Evolutionary conservation across 2,329 filamentous ascomycete species (phyloP), one percentile per base, ranked within the genome.

Genomic region (Phialophora tarda): DNA sequence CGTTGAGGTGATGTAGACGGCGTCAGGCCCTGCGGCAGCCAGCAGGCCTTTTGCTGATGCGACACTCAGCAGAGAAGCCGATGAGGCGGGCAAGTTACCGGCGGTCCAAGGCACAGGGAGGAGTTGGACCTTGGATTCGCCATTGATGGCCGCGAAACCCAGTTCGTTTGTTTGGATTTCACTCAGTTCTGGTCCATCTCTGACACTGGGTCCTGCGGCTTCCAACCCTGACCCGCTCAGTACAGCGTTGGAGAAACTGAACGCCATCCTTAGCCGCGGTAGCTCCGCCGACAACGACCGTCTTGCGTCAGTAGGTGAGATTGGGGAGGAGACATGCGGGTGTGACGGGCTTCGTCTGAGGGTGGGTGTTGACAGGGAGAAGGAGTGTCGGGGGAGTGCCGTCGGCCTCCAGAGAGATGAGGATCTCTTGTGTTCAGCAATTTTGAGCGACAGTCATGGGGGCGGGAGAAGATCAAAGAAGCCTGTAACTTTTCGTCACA

Each of bases 121-220:
- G 26, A 91, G 82, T 76, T 89, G 91, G 72, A 98, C 80, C 79
- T 94, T 97, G 48, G 68, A 62, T 54, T 71, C 69, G 74, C 91
- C 89, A 63, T 89, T 88, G 53, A 96, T 81, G 59, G 91, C 87
- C 71, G 90, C 86, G 79, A 99, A 98, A 4, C 92, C 92, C 57
- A 99, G 82, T 71, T 86, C 91, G 84, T 97, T 92, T 71, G 93
- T 94, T 77, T 89, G 87, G 72, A 97, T 90, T 71, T 93, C 89
- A 71, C 88, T 84, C 62, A 97, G 83, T 74, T 92, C 88, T 58
- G 86, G 83, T 50, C 90, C 91, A 69, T 79, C 76, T 75, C 63
- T 57, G 12, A 69, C 66, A 23, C 85, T 82, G 59, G 78, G 77
- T 68, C 76, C 76, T 54, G 71, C 74, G 69, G 66, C 61, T 66